A percentile compares a stretch with the other conserved stretches of the same genome.
Conservation (phyloP, 2,329 filamentous ascomycete genomes). For the Microthyrium microscopicum region DNA sequence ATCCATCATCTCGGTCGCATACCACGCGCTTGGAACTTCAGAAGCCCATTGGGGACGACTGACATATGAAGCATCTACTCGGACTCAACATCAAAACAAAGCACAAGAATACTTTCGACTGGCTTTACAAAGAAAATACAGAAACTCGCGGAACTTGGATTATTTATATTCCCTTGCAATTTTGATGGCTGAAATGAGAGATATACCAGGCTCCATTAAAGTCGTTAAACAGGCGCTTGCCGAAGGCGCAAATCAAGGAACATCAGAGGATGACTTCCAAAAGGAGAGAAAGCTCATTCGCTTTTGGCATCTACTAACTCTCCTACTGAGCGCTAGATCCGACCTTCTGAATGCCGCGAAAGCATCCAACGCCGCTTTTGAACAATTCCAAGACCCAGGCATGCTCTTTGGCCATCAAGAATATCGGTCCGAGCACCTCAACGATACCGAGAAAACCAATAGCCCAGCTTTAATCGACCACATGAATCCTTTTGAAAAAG, state of each 20-base stretch:
- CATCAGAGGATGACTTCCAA: slow-evolving; percentile 16
- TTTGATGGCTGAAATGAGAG: slow-evolving; percentile 76
- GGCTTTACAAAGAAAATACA: slow-evolving; percentile 50
- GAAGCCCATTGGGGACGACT: slow-evolving; percentile 75
- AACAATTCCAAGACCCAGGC: slow-evolving; percentile 62
- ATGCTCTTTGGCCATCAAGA: slow-evolving; percentile 50
- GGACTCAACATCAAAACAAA: slow-evolving; percentile 58
- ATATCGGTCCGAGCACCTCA: slow-evolving; percentile 52
- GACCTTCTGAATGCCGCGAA: slow-evolving; percentile 67
- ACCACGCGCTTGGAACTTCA: slow-evolving; percentile 71
- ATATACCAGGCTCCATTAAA: slow-evolving; percentile 65
- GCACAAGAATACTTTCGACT: slow-evolving; percentile 62
- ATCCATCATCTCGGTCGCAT: slow-evolving; percentile 29
- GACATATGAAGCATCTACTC: slow-evolving; percentile 56
- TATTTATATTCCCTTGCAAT: slow-evolving; percentile 66
- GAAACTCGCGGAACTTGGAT: slow-evolving; percentile 51
- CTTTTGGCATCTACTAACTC: slow-evolving; percentile 77
- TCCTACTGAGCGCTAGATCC: slow-evolving; percentile 72
- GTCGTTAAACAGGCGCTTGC: slow-evolving; percentile 62
- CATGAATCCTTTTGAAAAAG: slow-evolving; percentile 72
- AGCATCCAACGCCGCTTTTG: slow-evolving; percentile 79
- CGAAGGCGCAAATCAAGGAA: too few relatives aligned
- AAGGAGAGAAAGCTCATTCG: slow-evolving; percentile 53
- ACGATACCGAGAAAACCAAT: slow-evolving; percentile 22
- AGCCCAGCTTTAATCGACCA: slow-evolving; percentile 48